Evolutionary conservation across 768 basidiomycete species (phyloP).

Genomic region (Lactifluus volemus): DNA sequence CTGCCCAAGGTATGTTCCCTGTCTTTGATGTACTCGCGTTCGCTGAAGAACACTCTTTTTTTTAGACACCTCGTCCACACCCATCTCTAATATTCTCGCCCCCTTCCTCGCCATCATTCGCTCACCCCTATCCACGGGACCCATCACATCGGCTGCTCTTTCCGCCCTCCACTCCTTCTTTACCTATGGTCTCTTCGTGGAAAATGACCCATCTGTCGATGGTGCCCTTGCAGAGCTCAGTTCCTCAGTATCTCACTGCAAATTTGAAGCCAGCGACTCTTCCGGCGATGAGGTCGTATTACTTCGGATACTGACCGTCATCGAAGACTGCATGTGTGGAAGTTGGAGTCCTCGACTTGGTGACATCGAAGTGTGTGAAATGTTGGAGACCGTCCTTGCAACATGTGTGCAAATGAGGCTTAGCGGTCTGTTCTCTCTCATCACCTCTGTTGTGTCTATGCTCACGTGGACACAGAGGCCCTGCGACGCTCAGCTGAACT

Average conservation of each 20-base stretch:
- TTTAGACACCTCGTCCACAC: slow-evolving; percentile 50
- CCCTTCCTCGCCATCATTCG: slow-evolving; percentile 93
- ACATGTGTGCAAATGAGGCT: slow-evolving; percentile 96
- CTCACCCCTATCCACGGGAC: slow-evolving; percentile 90
- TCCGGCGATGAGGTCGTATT: slow-evolving; percentile 97
- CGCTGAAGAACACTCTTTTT: not conserved
- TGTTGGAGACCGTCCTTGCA: slow-evolving; percentile 94
- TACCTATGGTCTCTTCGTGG: slow-evolving; percentile 60
- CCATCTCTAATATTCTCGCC: slow-evolving; percentile 55
- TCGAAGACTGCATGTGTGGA: slow-evolving; percentile 72
- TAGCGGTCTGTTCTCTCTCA: slow-evolving; percentile 56
- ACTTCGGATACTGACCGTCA: slow-evolving; percentile 83
- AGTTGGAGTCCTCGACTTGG: slow-evolving; percentile 64
- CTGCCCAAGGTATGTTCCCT: slow-evolving; percentile 47
- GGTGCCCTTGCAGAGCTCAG: slow-evolving; percentile 74
- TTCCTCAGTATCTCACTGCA: slow-evolving; percentile 87
- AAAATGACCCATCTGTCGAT: slow-evolving; percentile 47
- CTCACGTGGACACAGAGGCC: slow-evolving; percentile 47
- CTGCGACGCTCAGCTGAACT: slow-evolving; percentile 81
- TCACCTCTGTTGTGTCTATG: slow-evolving; percentile 1
- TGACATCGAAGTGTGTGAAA: slow-evolving; percentile 94
- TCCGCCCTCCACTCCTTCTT: slow-evolving; percentile 86
- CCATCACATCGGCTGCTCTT: slow-evolving; percentile 93
- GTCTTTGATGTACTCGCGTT: not conserved
- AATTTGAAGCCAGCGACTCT: slow-evolving; percentile 95